Evolutionary conservation across 2,329 filamentous ascomycete genomes (phyloP).

Genomic region (Colletotrichum caudatum): DNA sequence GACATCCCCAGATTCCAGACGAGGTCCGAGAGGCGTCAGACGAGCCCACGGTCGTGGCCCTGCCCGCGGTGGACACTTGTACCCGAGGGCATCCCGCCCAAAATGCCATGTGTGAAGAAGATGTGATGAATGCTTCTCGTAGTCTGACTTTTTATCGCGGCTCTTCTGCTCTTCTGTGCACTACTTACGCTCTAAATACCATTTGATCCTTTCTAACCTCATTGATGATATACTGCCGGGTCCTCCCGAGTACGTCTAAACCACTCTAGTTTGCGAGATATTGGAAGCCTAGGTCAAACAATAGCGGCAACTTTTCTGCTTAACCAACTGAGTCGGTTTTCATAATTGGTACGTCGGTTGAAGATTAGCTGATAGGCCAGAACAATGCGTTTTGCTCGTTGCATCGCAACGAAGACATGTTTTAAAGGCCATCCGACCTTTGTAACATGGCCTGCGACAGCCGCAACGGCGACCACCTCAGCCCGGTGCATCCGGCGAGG

Average conservation of each 20-base stretch:
- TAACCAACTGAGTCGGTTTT: neutral
- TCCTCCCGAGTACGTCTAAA: neutral
- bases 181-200: conserved; percentile 8
- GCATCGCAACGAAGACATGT: neutral
- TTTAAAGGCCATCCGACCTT: conserved; percentile 14
- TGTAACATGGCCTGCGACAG: conserved; percentile 22
- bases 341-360: neutral
- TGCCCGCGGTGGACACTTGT: conserved; percentile 23
- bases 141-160: neutral
- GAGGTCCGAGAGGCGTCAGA: conserved; percentile 26
- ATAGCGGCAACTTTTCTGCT: neutral
- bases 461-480: neutral
- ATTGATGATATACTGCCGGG: neutral
- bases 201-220: neutral
- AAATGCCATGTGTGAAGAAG: conserved; percentile 5
- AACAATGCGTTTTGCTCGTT: neutral
- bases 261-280: neutral
- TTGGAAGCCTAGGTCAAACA: neutral
- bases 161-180: neutral
- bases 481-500: conserved; percentile 9
- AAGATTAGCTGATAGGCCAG: neutral
- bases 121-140: neutral
- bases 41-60: conserved; percentile 12
- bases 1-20: conserved; percentile 15
- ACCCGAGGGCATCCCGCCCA: conserved; percentile 1